phyloP scores from a whole-genome alignment of 495 filamentous ascomycete species.

The Aspergillus nanangensis region DNA sequence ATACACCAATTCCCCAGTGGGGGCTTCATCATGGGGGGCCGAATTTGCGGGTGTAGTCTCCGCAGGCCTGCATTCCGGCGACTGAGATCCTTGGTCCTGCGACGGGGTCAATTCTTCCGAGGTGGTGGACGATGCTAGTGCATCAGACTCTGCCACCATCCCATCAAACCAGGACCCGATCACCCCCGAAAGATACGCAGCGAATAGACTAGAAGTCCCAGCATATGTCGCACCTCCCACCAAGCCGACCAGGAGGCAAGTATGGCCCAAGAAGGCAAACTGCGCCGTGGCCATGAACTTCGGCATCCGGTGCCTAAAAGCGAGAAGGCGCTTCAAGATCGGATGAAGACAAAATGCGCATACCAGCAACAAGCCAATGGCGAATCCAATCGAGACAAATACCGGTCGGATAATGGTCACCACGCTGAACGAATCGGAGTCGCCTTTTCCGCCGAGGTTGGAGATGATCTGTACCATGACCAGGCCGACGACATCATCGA shows the following conservation, averaged over 20 bases:
- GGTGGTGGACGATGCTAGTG: not conserved
- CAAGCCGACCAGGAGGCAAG: conserved; percentile 44
- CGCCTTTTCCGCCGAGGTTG: conserved; percentile 44
- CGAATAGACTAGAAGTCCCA: conserved; percentile 66
- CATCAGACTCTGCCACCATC: conserved; percentile 7
- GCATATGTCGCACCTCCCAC: conserved; percentile 57
- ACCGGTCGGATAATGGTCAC: conserved; percentile 52
- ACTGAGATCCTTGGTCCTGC: not conserved
- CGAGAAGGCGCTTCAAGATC: conserved; percentile 13
- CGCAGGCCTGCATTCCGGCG: not conserved
- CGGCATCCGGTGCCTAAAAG: conserved; percentile 7
- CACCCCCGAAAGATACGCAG: conserved; percentile 64
- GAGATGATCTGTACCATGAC: conserved; percentile 69
- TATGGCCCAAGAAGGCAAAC: conserved; percentile 37
- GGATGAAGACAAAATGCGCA: conserved; percentile 44
- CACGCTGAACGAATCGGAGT: conserved; percentile 27
- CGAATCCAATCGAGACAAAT: conserved; percentile 55
- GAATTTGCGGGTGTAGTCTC: not conserved
- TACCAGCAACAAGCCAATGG: conserved; percentile 36
- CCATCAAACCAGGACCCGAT: conserved; percentile 52
- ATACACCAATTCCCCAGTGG: conserved; percentile 42
- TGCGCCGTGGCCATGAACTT: conserved; percentile 12
- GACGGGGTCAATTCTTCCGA: not conserved
- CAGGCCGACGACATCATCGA: conserved; percentile 81
- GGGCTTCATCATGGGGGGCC: conserved; percentile 1